Evolutionary conservation across 352 stramenopile genomes (phyloP), one percentile per base, ranked within the genome.

Genomic region (Aphanomyces euteiches): DNA sequence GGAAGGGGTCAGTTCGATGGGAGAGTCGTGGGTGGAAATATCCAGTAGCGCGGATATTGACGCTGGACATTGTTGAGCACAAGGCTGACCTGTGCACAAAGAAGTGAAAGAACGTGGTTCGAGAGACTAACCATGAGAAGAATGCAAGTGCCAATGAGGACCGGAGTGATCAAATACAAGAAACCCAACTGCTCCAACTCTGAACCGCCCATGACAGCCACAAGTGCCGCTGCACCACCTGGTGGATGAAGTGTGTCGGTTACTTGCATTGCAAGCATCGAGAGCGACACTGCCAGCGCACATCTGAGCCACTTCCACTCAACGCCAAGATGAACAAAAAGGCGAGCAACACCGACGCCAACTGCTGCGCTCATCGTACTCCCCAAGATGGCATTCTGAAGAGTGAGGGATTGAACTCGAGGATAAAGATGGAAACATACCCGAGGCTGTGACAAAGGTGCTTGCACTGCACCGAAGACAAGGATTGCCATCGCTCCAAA

Each of bases 201-300:
- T 5, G 56, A 45, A 7, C 45, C 45, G n/a, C 69, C 72, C 12
- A 76, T 61, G 1, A 75, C 71, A 2, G 75, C 75, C 38, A 79
- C 76, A 21, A 79, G 65, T n/a, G 75, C 71, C 1, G 75, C 79
- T 40, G 69, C 75, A 17, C 75, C 75, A n/a, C 69, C 74, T 1
- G 75, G 75, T 15, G 75, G 75, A 60, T 79, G 75, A n/a, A 79
- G 37, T 2, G 75, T 79, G 66, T 79, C 68, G 4, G 75, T 79
- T 21, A 66, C 19, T 48, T 76, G 61, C 73, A 79, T 79, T 43
- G 41, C 47, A 34, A 79, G 57, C 40, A 78, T 67, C 8, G 73
- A 59, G 13, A 78, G 7, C 21, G 73, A 69, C 38, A 79, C 73
- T 21, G 75, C 74, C 8, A 79, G 36, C 15, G 73, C 71, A 21